Percentiles rank a stretch among this genome's conserved stretches.
phyloP scores from a whole-genome alignment of 345 rosid species.

The Raphanus sativus region DNA sequence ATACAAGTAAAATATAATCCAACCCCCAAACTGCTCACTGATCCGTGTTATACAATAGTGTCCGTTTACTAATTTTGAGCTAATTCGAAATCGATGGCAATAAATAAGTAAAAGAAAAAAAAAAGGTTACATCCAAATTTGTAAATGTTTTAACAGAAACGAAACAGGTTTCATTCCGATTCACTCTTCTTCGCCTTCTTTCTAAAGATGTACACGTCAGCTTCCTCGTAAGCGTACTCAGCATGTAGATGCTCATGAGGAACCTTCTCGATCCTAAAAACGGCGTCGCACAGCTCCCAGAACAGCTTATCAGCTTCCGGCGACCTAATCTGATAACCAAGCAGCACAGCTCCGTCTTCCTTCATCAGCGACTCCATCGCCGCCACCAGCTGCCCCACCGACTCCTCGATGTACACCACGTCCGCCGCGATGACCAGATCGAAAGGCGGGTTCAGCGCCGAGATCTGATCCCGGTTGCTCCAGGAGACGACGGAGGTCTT shows the following conservation, averaged over 20 bases:
- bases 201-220: constrained; percentile 72
- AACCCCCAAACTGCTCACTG: too few relatives aligned
- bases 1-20: too few relatives aligned
- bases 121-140: neutral
- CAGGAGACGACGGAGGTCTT: constrained; percentile 63
- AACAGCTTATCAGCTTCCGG: constrained; percentile 82
- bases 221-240: constrained; percentile 76
- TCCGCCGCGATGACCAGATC: constrained; percentile 84
- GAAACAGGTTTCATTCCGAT: neutral
- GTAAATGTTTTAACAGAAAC: neutral
- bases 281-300: constrained; percentile 71
- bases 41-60: too few relatives aligned
- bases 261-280: constrained; percentile 70
- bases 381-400: constrained; percentile 56
- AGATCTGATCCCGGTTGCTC: constrained; percentile 67
- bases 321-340: constrained; percentile 84
- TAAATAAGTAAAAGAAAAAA: neutral
- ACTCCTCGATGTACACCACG: constrained; percentile 82
- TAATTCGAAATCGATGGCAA: neutral
- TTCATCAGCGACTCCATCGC: constrained; percentile 71
- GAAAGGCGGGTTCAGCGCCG: constrained; percentile 67
- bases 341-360: constrained; percentile 67
- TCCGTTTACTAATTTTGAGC: neutral
- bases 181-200: constrained; percentile 48
- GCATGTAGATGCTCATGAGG: constrained; percentile 82